These are phyloP conservation scores for Sorghum bicolor DNA, from an alignment of 176 grass and related monocot species.

Conservation along the genomic window Sorghum_bicolor_NCBIv3 NC_012874.2:35327501-35328000, in stretches of 20 bases:
- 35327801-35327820: background rate
- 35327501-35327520: background rate
- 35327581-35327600: background rate
- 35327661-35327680: background rate
- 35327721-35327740: background rate
- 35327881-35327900: background rate
- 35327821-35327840: background rate
- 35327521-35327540: background rate
- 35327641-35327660: slow-evolving; percentile 1
- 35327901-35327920: background rate
- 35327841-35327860: background rate
- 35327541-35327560: background rate
- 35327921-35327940: background rate
- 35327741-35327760: background rate
- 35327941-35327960: background rate
- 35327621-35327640: background rate
- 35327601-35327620: background rate
- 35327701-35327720: background rate
- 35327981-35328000: background rate
- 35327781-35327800: background rate
- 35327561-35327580: background rate
- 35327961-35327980: background rate
- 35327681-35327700: slow-evolving; percentile 5
- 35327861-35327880: background rate
- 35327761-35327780: background rate